Conservation (phyloP, 1,284 basidiomycete genomes). For the Pulveroboletus ridleyi region DNA sequence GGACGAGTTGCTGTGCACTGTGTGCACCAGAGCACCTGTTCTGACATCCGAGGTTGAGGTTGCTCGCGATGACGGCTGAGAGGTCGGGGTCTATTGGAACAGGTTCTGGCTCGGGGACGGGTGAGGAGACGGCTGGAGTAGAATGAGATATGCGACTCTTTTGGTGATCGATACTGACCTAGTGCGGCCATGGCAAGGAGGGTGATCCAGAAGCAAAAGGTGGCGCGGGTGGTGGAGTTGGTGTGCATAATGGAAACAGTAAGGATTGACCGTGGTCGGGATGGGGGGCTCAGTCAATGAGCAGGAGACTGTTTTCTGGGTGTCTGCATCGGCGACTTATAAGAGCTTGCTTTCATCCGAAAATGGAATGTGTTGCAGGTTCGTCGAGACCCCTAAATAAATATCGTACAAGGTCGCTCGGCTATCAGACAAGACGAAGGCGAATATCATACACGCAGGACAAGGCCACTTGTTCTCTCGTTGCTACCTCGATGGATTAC, state of each 20-base stretch:
- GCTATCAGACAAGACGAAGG: background rate
- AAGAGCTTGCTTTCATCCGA: slow-evolving; percentile 30
- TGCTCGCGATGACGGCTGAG: slow-evolving; percentile 27
- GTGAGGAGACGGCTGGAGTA: slow-evolving; percentile 27
- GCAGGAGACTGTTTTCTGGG: slow-evolving; percentile 5
- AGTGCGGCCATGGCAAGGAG: slow-evolving; percentile 30
- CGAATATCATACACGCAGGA: slow-evolving; percentile 15
- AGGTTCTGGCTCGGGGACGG: slow-evolving; percentile 30
- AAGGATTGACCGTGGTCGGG: slow-evolving; percentile 12
- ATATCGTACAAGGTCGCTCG: slow-evolving; percentile 18
- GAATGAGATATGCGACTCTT: background rate
- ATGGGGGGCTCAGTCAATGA: slow-evolving; percentile 35
- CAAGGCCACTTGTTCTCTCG: slow-evolving; percentile 23
- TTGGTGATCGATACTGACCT: slow-evolving; percentile 17
- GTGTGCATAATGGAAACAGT: slow-evolving; percentile 21
- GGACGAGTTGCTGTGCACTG: slow-evolving; percentile 32
- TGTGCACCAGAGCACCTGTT: slow-evolving; percentile 32
- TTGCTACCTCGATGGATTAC: slow-evolving; percentile 3
- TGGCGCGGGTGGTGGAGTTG: slow-evolving; percentile 16
- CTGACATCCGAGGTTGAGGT: slow-evolving; percentile 32
- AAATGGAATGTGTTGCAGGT: slow-evolving; percentile 21
- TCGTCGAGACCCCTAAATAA: background rate
- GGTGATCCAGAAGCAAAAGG: slow-evolving; percentile 29
- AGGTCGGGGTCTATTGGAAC: slow-evolving; percentile 30
- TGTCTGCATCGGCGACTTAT: slow-evolving; percentile 20